Conservation (phyloP, 139 green algal species). For the Haematococcus lacustris region DNA sequence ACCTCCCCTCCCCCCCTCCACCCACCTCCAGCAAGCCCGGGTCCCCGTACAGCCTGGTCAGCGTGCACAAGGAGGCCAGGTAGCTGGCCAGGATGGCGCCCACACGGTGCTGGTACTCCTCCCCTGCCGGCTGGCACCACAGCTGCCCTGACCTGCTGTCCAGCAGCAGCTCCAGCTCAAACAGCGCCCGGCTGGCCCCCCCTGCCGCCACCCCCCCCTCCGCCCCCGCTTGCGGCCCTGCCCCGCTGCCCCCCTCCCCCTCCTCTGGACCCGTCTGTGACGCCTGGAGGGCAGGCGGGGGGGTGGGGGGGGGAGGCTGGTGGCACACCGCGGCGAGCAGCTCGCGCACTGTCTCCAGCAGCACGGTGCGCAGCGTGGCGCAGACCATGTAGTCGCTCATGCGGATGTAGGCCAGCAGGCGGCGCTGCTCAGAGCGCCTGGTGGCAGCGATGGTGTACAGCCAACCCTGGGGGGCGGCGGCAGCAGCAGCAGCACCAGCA, state of each 20-base stretch:
- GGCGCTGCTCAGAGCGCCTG: slow-evolving; percentile 59
- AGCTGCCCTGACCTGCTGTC: slow-evolving; percentile 31
- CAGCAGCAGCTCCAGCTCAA: slow-evolving; percentile 57
- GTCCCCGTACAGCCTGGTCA: neutral
- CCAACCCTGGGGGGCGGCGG: too few species aligned
- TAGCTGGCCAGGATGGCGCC: neutral
- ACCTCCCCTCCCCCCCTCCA: too few species aligned
- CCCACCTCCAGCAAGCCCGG: too few species aligned
- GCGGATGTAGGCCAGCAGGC: slow-evolving; percentile 64
- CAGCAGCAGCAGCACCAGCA: too few species aligned
- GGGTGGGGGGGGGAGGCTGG: neutral
- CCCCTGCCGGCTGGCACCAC: slow-evolving; percentile 34
- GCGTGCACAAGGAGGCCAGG: neutral
- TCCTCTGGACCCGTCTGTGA: too few species aligned
- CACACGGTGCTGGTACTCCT: slow-evolving; percentile 20
- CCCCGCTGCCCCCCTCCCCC: too few species aligned
- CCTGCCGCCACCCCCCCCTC: too few species aligned
- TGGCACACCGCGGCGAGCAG: slow-evolving; percentile 20
- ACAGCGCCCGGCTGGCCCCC: slow-evolving; percentile 45
- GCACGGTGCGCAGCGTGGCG: slow-evolving; percentile 61
- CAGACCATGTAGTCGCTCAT: slow-evolving; percentile 50
- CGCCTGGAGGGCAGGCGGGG: neutral
- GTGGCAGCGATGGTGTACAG: slow-evolving; percentile 73
- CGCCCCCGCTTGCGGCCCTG: too few species aligned
- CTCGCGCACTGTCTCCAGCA: slow-evolving; percentile 50